phyloP scores from a whole-genome alignment of 768 basidiomycete genomes.

The Amylocystis lapponica region DNA sequence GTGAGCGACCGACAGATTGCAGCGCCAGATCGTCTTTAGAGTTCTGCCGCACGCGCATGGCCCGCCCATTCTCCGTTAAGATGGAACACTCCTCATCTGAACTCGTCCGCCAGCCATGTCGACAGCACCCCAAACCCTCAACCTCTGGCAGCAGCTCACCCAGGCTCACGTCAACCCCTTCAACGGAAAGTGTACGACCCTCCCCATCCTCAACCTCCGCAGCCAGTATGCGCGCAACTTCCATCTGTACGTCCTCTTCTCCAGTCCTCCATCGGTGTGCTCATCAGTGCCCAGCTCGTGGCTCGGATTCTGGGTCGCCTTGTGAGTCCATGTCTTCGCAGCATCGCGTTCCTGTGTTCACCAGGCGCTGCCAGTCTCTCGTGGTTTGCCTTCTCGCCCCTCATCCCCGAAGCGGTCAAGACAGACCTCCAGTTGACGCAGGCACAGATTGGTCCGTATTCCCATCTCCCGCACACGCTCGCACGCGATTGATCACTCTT shows the following conservation, averaged over 20 bases:
- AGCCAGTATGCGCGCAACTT: slow-evolving; percentile 45
- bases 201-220: slow-evolving; percentile 44
- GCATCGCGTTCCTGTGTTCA: slow-evolving; percentile 8
- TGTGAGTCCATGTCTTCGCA: slow-evolving; percentile 22
- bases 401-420: slow-evolving; percentile 51
- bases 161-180: slow-evolving; percentile 35
- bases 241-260: slow-evolving; percentile 35
- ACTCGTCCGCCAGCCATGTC: background rate
- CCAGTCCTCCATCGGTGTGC: background rate
- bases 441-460: slow-evolving; percentile 34
- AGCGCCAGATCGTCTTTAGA: too few relatives aligned
- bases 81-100: too few relatives aligned
- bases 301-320: slow-evolving; percentile 48
- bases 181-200: slow-evolving; percentile 46
- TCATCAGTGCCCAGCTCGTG: slow-evolving; percentile 16
- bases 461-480: background rate
- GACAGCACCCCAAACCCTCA: background rate
- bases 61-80: background rate
- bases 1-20: too few relatives aligned
- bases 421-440: slow-evolving; percentile 44
- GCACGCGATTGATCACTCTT: background rate
- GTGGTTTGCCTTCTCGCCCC: slow-evolving; percentile 61
- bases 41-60: too few relatives aligned
- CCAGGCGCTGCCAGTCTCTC: slow-evolving; percentile 31
- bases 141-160: slow-evolving; percentile 9